Evolutionary conservation across 1,284 basidiomycete genomes (phyloP).

Genomic region (Mycosarcoma mackinlayi): DNA sequence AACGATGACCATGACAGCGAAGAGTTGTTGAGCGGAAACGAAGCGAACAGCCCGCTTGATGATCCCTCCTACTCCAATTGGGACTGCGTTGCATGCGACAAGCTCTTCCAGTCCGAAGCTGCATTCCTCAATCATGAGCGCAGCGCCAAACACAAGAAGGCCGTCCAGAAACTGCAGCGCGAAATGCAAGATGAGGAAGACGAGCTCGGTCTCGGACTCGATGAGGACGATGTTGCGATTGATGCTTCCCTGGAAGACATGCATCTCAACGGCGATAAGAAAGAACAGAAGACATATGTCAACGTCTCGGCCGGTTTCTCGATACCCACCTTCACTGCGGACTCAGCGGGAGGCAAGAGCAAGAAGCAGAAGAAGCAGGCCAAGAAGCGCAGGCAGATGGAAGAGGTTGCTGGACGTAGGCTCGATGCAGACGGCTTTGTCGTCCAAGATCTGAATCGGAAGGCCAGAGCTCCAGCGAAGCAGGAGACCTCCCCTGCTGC

Average conservation of each 20-base stretch:
- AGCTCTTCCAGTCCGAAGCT: slow-evolving; percentile 89
- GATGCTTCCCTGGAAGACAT: slow-evolving; percentile 36
- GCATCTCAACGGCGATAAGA: slow-evolving; percentile 20
- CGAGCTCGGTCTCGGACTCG: slow-evolving; percentile 71
- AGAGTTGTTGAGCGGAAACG: slow-evolving; percentile 2
- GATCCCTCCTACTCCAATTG: slow-evolving; percentile 70
- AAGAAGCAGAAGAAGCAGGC: slow-evolving; percentile 61
- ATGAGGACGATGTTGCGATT: slow-evolving; percentile 30
- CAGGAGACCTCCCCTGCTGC: background rate
- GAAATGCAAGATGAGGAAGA: slow-evolving; percentile 83
- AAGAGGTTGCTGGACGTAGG: slow-evolving; percentile 31
- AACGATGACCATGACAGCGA: slow-evolving; percentile 29
- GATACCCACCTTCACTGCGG: slow-evolving; percentile 30
- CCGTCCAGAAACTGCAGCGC: slow-evolving; percentile 72
- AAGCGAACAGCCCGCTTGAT: slow-evolving; percentile 13
- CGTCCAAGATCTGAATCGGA: slow-evolving; percentile 45
- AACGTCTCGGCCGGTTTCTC: slow-evolving; percentile 44
- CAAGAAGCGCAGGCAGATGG: slow-evolving; percentile 51
- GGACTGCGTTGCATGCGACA: slow-evolving; percentile 96
- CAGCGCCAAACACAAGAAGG: slow-evolving; percentile 90
- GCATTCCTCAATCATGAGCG: slow-evolving; percentile 96
- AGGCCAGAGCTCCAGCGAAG: slow-evolving; percentile 19
- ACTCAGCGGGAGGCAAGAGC: slow-evolving; percentile 28
- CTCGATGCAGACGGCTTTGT: slow-evolving; percentile 47
- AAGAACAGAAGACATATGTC: slow-evolving; percentile 7